These are phyloP conservation scores for Thymus quinquecostatus DNA, from an alignment of 257 asterid genomes.

Conservation along the genomic window DNA sequence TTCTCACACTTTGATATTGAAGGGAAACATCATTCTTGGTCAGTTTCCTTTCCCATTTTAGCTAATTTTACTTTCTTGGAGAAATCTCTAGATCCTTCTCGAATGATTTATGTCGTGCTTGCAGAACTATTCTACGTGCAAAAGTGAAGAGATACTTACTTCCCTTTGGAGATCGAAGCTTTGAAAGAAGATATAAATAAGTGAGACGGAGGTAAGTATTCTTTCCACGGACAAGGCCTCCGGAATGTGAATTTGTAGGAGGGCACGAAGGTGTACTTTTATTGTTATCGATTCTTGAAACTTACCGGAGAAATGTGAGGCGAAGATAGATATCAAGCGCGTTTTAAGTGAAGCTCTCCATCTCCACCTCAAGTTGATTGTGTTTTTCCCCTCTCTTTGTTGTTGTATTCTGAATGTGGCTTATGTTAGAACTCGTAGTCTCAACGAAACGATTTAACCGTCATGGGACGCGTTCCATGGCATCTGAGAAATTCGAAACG, in stretches of 20 bases:
- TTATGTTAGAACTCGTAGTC: constrained; percentile 35
- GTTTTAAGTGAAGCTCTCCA: constrained; percentile 20
- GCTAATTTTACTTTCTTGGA: not conserved
- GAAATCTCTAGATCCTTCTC: constrained; percentile 21
- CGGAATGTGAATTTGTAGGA: constrained; percentile 33
- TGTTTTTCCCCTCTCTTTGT: not conserved
- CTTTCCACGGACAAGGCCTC: constrained; percentile 21
- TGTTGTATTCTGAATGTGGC: constrained; percentile 34
- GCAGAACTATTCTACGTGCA: constrained; percentile 34
- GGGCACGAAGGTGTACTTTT: not conserved
- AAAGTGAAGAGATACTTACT: constrained; percentile 26
- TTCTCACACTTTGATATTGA: constrained; percentile 60
- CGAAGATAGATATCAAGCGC: not conserved
- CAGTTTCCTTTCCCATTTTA: constrained; percentile 24
- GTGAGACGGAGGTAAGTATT: constrained; percentile 33
- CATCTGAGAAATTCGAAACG: not conserved
- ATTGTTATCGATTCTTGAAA: constrained; percentile 27
- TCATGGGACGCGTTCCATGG: constrained; percentile 15
- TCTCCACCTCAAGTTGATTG: constrained; percentile 25
- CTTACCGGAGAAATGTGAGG: constrained; percentile 15
- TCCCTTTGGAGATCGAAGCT: constrained; percentile 20
- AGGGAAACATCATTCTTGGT: constrained; percentile 30
- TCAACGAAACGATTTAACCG: constrained; percentile 32
- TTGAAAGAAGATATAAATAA: constrained; percentile 10
- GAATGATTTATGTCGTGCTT: constrained; percentile 12